Conservation (phyloP, 2,329 filamentous ascomycete species). For the Phymatotrichopsis omnivora region DNA sequence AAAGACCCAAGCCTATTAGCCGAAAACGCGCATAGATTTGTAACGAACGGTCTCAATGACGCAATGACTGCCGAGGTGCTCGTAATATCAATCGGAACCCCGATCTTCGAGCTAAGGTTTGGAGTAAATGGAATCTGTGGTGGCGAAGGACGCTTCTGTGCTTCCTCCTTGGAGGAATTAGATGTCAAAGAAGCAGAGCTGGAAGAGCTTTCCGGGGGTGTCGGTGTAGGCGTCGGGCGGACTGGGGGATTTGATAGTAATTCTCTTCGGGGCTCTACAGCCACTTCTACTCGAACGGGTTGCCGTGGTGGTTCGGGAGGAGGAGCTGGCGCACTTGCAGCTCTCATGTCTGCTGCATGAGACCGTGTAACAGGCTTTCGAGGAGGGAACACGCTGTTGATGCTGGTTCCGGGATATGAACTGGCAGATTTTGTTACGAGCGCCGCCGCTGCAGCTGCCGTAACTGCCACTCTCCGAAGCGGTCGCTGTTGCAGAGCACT, state of each 20-base stretch:
- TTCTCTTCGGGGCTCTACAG: not conserved
- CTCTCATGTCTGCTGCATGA: slow-evolving; percentile 21
- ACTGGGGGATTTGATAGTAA: not conserved
- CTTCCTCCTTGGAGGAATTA: not conserved
- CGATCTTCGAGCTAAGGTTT: slow-evolving; percentile 22
- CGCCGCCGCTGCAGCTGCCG: slow-evolving; percentile 5
- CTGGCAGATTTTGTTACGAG: slow-evolving; percentile 1
- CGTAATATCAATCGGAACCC: slow-evolving; percentile 21
- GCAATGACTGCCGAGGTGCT: slow-evolving; percentile 20
- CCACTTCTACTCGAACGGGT: not conserved
- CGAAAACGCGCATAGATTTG: slow-evolving; percentile 27
- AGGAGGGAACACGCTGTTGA: slow-evolving; percentile 18
- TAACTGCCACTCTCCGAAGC: slow-evolving; percentile 17
- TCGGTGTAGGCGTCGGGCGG: slow-evolving; percentile 8
- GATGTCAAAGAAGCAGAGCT: not conserved
- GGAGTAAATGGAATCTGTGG: slow-evolving; percentile 16
- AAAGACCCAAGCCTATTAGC: slow-evolving; percentile 25
- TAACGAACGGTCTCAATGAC: slow-evolving; percentile 23
- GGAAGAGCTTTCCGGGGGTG: slow-evolving; percentile 11
- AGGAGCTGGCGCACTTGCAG: slow-evolving; percentile 5
- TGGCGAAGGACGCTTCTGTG: not conserved
- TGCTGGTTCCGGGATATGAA: not conserved
- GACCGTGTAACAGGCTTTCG: slow-evolving; percentile 14
- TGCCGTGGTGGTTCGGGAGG: slow-evolving; percentile 3
- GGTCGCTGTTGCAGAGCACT: slow-evolving; percentile 19